phyloP scores from a whole-genome alignment of 257 asterid species.

The Craterostigma plantagineum region DNA sequence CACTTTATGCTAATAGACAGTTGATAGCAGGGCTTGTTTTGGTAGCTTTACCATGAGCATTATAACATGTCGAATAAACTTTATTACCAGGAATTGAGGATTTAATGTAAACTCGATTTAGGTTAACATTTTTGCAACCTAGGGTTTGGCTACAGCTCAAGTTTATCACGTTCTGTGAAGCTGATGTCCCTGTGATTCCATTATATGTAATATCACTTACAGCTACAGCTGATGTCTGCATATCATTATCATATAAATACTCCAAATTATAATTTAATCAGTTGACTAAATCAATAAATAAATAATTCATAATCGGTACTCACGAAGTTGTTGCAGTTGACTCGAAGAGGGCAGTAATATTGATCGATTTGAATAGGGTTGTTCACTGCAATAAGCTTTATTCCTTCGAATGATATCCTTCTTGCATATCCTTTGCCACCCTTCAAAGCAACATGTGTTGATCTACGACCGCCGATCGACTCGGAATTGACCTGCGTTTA shows the following conservation, averaged over 20 bases:
- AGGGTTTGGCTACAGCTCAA: slow-evolving; percentile 29
- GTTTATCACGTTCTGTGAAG: slow-evolving; percentile 22
- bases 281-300: neutral
- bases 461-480: too few relatives aligned
- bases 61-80: slow-evolving; percentile 24
- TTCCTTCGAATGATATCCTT: slow-evolving; percentile 31
- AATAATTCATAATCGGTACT: too few relatives aligned
- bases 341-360: slow-evolving; percentile 38
- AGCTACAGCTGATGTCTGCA: slow-evolving; percentile 35
- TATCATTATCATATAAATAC: neutral
- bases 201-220: slow-evolving; percentile 31
- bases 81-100: slow-evolving; percentile 18
- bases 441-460: slow-evolving; percentile 20
- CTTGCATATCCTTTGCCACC: slow-evolving; percentile 57
- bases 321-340: slow-evolving; percentile 34
- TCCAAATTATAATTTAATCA: neutral
- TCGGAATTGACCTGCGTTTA: too few relatives aligned
- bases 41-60: slow-evolving; percentile 38
- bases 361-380: slow-evolving; percentile 48
- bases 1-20: slow-evolving; percentile 20
- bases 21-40: slow-evolving; percentile 28
- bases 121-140: slow-evolving; percentile 22
- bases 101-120: slow-evolving; percentile 26
- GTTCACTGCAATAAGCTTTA: slow-evolving; percentile 28
- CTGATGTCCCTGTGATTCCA: slow-evolving; percentile 41